These are phyloP conservation scores for Aspergillus sergii DNA, from an alignment of 2,329 filamentous ascomycete genomes.

Conservation along the genomic window DNA sequence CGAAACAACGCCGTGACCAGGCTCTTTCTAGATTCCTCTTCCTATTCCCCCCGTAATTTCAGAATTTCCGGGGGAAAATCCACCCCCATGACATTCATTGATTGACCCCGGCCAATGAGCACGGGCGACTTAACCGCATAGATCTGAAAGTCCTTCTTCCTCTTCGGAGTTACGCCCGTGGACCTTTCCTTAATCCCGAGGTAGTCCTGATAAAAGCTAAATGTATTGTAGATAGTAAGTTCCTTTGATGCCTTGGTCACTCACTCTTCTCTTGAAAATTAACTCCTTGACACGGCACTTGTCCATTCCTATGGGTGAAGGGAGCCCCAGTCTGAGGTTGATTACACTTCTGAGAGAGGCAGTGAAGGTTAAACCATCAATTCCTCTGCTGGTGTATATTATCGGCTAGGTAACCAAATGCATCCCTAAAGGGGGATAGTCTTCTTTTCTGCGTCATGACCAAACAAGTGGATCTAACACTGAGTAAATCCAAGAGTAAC, in stretches of 20 bases:
- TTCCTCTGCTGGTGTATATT: background rate
- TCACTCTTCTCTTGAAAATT: background rate
- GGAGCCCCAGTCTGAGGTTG: background rate
- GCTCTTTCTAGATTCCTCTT: background rate
- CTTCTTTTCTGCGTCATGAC: background rate
- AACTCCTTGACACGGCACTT: background rate
- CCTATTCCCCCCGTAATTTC: background rate
- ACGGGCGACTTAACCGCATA: conserved; percentile 7
- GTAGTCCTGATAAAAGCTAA: conserved; percentile 20
- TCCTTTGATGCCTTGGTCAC: background rate
- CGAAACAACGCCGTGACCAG: background rate
- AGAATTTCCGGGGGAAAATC: conserved; percentile 6
- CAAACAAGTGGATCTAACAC: background rate
- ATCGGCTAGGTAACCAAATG: background rate
- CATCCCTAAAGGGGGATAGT: background rate
- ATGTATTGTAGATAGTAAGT: too few species aligned
- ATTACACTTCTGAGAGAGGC: background rate
- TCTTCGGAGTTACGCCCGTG: background rate
- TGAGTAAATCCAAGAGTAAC: background rate
- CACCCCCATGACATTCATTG: conserved; percentile 11
- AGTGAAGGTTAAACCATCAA: background rate
- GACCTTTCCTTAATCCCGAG: background rate
- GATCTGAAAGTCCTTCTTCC: background rate
- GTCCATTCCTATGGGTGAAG: background rate
- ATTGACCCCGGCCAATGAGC: conserved; percentile 22